Base-by-base conservation (phyloP, 768 basidiomycete genomes). In the Neoboletus brunneissimus region DNA sequence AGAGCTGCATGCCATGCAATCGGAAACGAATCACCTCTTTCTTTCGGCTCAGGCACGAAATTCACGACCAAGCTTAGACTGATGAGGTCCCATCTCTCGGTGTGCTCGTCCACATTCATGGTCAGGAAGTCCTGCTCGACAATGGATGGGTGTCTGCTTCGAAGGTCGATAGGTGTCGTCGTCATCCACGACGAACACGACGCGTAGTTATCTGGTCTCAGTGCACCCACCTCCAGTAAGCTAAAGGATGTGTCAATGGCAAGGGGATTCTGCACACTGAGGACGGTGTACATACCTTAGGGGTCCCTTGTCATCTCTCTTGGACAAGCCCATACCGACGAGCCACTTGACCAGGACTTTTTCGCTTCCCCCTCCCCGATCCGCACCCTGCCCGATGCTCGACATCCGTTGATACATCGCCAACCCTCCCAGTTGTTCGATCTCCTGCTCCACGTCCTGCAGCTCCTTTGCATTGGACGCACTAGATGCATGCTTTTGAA, bases 1-100 rank as follows among this genome's bases (percentile, higher is more conserved):
- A 59, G 55, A 1, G 20, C 55, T 11, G 37, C 22, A 23, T 25
- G 10, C 34, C 40, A 15, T 16, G 23, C 20, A 0, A 27, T 4
- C 15, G 8, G 9, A 48, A 52, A 13, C 2, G 4, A 44, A 25
- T 59, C 56, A 91, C 94, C 94, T 84, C 94, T 77, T 52, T 91
- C 86, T 47, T 74, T 74, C 0, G 89, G 76, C 27, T 84, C 79
- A 23, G 90, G 86, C 1, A 94, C 89, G 65, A 95, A 97, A 66
- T 97, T 97, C 4, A 97, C 72, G 5, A 97, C 94, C 35, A 97
- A 74, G 64, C 92, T 94, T 25, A 95, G 82, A 68, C 91, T 92
- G 55, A 96, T 80, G 20, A 86, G 66, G 61, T 92, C 87, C 88
- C 92, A 97, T 61, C 76, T 76, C 57, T 73, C 78, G 11, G 67